Base-by-base conservation (phyloP, 345 rosid genomes). In the Hibiscus mutabilis region DNA sequence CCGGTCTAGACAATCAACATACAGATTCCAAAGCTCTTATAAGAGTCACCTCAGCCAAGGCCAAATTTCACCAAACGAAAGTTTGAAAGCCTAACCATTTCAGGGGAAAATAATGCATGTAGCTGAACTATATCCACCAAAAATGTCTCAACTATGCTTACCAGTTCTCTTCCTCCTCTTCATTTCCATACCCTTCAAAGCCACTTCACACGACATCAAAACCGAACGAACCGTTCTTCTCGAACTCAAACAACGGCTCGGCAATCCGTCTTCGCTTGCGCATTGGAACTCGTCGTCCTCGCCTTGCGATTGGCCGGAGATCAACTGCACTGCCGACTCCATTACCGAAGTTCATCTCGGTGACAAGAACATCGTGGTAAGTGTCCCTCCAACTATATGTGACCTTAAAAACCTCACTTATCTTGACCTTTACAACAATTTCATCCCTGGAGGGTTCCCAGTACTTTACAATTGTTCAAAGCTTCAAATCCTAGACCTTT, bases 391-490 rank as follows among this genome's bases (percentile, higher is more conserved):
- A 12, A 69, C 79, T 8, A 81, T 94, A 14, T 92, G 99, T 55
- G 79, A 85, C 82, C 88, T 94, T 51, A 83, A 81, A 66, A 85
- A 83, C 73, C 86, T 94, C 15, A 62, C 77, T 5, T 1, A 0
- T 1, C 86, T 94, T 1, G 25, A 81, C 69, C 78, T 94, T 70
- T 37, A 84, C 9, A 21, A 0, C 6, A 94, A 94, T 61, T 70
- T 0, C 58, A 87, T 94, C 42, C 78, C 91, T 6, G 92, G 93
- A 0, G 81, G 68, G 27, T 92, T 92, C 63, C 99, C 97, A 9
- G 33, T 73, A n/a, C 78, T 95, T 4, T 87, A 88, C 74, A 81
- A 77, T 25, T 95, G 99, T 76, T 70, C 83, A 8, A 86, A 81
- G 73, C 91, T 95, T 6, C 78, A 80, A 37, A 0, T n/a, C 1